Evolutionary conservation across 306 rosid genomes (phyloP).

Genomic region (Malus domestica): DNA sequence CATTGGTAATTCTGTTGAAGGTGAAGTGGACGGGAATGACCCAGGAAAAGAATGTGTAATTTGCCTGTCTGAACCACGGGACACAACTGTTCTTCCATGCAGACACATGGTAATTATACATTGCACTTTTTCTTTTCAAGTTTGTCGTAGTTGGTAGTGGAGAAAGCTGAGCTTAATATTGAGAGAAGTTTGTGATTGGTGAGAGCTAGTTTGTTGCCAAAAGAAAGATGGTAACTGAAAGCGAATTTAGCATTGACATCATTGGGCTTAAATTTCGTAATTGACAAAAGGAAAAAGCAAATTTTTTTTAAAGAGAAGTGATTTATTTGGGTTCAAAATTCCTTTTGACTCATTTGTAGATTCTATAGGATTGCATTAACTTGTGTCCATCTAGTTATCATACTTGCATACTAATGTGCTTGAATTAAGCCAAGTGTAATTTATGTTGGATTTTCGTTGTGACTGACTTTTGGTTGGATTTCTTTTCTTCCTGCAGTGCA

Average conservation of each 20-base stretch:
- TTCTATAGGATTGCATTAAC: neutral
- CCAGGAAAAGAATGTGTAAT: constrained; percentile 96
- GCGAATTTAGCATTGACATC: too few species aligned
- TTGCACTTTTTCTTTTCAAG: neutral
- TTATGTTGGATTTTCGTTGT: neutral
- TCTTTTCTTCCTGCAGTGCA: constrained; percentile 54
- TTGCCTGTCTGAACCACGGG: constrained; percentile 94
- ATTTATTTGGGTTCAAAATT: neutral
- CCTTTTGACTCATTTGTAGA: neutral
- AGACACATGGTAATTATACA: constrained; percentile 87
- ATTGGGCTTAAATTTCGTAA: too few species aligned
- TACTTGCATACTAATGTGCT: neutral
- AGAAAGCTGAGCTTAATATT: neutral
- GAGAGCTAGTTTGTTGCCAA: neutral
- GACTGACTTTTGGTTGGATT: constrained; percentile 14
- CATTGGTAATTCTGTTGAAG: constrained; percentile 82
- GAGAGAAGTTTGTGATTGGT: neutral
- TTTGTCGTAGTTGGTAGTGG: neutral
- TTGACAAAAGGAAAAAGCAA: neutral
- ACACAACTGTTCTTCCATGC: constrained; percentile 95
- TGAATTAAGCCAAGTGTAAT: neutral
- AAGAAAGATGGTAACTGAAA: neutral
- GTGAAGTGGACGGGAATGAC: constrained; percentile 75
- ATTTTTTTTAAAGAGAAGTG: neutral
- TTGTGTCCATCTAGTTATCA: neutral